Base-by-base conservation (phyloP, 805 yeast species). In the Saccharomycopsis olivae region DNA sequence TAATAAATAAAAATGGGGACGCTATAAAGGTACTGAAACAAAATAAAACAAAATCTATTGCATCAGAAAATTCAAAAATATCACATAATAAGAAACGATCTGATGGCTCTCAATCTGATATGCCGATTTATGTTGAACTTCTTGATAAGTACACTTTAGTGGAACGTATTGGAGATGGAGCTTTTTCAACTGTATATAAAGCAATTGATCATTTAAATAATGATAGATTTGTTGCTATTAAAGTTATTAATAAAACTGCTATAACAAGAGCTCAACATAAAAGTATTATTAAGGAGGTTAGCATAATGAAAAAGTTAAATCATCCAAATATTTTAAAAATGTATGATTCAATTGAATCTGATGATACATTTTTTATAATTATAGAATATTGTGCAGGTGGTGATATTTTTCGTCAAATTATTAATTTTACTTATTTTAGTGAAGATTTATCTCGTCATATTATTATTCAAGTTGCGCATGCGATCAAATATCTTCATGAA, bases 171-270 rank as follows among this genome's bases (percentile, higher is more conserved):
- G 89, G 92, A 1, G 88, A 81, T 53, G 97, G 97, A 6, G 96
- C 96, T 0, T 88, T 89, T 55, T 84, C 95, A 2, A 69, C 73
- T 10, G 97, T 89, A 3, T 84, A 76, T 62, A 76, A 71, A 53
- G 94, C 94, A 0, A 54, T 63, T 13, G 78, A 78, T 50, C 48
- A 59, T 3, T 49, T 49, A 9, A 54, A 65, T 4, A 56, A 60
- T 32, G 32, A 29, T 24, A 58, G 60, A 28, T 43, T 50, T 5
- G 78, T 84, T 13, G 95, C 95, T 10, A 72, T 85, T 51, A 85
- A 85, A 53, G 71, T 83, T 43, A 82, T 86, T 33, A 68, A 73
- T 49, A 85, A 85, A 54, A 58, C 60, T 33, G 66, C 68, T 39
- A 62, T 79, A 66, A 62, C 66, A 38, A 43, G 53, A 18, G 69